A percentile compares a stretch with the other conserved stretches of the same genome.
Conservation (phyloP, 345 rosid species). For the Bruguiera sexangula region DNA sequence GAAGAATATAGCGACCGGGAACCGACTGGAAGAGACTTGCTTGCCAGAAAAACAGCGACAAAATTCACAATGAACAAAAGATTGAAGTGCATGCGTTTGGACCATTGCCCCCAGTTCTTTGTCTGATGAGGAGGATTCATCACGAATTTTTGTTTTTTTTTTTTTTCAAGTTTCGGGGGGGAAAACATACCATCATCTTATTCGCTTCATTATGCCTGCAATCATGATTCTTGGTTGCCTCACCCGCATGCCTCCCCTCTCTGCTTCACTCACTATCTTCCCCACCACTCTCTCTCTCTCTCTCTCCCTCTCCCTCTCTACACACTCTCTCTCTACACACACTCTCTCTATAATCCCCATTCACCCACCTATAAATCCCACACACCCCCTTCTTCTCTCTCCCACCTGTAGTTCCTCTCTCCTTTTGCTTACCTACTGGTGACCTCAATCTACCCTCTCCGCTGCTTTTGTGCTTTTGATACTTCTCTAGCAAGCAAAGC, state of each 20-base stretch:
- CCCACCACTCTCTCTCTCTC: conserved; percentile 15
- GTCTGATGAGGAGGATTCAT: conserved; percentile 26
- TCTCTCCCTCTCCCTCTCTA: not conserved
- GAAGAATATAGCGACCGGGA: too few relatives aligned
- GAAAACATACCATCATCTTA: conserved; percentile 26
- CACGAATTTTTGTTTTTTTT: not conserved
- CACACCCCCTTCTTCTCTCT: conserved; percentile 34
- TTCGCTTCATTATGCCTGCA: conserved; percentile 70
- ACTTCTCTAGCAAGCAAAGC: not conserved
- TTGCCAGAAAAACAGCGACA: not conserved
- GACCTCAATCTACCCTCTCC: not conserved
- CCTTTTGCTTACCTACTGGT: not conserved
- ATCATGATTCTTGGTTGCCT: conserved; percentile 97
- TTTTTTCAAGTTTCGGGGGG: not conserved
- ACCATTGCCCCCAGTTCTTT: conserved; percentile 27
- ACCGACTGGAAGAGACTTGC: too few relatives aligned
- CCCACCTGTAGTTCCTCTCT: conserved; percentile 30
- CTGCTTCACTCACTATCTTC: conserved; percentile 26
- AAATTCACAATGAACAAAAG: not conserved
- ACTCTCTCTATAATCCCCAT: not conserved
- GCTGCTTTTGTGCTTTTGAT: too few relatives aligned
- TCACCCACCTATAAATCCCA: conserved; percentile 27
- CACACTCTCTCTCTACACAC: conserved; percentile 1
- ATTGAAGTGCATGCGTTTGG: conserved; percentile 47
- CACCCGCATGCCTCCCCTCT: conserved; percentile 81